Base-by-base conservation (phyloP, 805 yeast genomes). In the Soucietia sequanensis region DNA sequence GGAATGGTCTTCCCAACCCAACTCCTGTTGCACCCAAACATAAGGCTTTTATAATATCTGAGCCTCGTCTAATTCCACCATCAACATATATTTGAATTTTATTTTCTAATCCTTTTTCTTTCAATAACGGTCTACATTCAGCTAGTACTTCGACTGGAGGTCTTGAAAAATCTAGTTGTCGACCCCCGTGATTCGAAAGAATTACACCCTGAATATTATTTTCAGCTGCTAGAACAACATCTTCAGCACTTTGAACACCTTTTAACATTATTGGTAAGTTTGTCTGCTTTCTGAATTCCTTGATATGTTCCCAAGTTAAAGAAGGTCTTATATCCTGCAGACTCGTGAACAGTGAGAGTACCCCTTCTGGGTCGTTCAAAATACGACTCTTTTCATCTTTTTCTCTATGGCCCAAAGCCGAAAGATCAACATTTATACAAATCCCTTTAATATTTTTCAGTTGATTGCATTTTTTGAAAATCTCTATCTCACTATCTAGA, bases 141-240 rank as follows among this genome's bases (percentile, higher is more conserved):
- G 82, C 84, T 31, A 86, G 61, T 5, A 84, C 75, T 52, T 80
- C 84, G 23, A 86, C 68, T 2, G 88, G 81, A 0, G 95, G 77
- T 11, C 85, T 72, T 1, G 93, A 69, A 49, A 76, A 83, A 60
- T 86, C 95, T 39, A 86, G 63, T 58, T 86, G 95, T 39, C 95
- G 69, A 30, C 95, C 95, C 42, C 95, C 95, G 58, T 86, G 95
- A 53, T 85, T 86, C 3, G 93, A 84, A 33, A 85, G 48, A 5
- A 86, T 85, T n/a, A 86, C 80, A 27, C 90, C 95, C 25, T 77
- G 75, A 21, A 75, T 72, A 6, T 91, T 91, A 47, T 70, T 58
- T 45, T 83, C 81, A 5, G 76, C 78, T 0, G 95, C 95, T 47
- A 63, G 59, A 15, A 84, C 54, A 0, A 83, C 87, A 50, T 86